Conservation (phyloP, 805 yeast genomes). For the Tetrapisispora namnaoensis region DNA sequence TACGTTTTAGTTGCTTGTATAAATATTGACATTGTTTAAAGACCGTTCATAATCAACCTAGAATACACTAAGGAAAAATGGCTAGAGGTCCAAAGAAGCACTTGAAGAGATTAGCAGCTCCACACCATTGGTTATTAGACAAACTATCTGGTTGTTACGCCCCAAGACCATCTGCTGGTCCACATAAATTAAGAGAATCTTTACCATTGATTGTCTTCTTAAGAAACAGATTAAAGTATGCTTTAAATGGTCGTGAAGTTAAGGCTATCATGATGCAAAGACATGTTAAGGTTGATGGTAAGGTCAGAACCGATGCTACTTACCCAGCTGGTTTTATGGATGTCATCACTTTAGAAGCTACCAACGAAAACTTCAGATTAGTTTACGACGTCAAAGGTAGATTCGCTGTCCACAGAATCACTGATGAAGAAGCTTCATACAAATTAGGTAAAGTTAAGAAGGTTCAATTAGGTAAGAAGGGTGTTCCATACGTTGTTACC, state of each 20-base stretch:
- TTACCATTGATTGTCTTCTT: constrained; percentile 93
- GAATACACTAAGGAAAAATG: constrained; percentile 1
- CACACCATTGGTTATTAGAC: constrained; percentile 99
- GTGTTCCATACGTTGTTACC: constrained; percentile 96
- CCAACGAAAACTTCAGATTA: constrained; percentile 99
- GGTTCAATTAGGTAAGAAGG: constrained; percentile 97
- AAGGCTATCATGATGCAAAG: constrained; percentile 97
- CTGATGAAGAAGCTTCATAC: constrained; percentile 97
- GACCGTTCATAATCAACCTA: not conserved
- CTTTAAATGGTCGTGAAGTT: constrained; percentile 97
- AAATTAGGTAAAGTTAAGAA: constrained; percentile 97
- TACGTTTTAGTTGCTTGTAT: no score
- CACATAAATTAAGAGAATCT: constrained; percentile 98
- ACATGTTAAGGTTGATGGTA: constrained; percentile 97
- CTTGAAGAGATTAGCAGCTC: constrained; percentile 99
- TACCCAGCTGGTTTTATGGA: constrained; percentile 99
- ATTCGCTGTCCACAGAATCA: constrained; percentile 98
- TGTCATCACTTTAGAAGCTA: constrained; percentile 92
- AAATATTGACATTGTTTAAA: no score
- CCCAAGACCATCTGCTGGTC: constrained; percentile 99
- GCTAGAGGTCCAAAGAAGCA: constrained; percentile 62
- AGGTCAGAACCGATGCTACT: constrained; percentile 97
- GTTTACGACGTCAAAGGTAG: constrained; percentile 98
- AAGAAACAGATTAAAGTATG: constrained; percentile 98
- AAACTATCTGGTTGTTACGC: constrained; percentile 98